Evolutionary conservation across 2,329 filamentous ascomycete species (phyloP), one percentile per base, ranked within the genome.

Genomic region (Colletotrichum phormii): DNA sequence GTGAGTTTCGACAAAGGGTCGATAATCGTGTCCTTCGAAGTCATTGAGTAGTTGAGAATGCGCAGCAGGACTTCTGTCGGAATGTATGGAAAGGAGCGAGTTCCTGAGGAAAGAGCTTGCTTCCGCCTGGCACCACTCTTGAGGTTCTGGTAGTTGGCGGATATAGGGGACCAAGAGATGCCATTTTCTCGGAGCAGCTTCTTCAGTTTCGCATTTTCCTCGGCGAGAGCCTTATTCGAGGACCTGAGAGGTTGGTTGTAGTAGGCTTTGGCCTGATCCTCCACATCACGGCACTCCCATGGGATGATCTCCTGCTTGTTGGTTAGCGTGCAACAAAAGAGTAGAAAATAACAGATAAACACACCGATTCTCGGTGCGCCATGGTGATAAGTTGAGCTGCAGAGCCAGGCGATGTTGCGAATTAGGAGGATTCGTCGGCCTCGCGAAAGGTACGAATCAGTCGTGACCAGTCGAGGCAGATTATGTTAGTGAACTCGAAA

Each of bases 51-150:
- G 54, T 84, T 84, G 59, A 90, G 81, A 63, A 90, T 86, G 42
- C 83, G 83, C 31, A 90, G 78, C 64, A 88, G 82, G 57, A 90
- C 83, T 78, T 90, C 89, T 33, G 84, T 84, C 0, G 89, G 88
- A 12, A 90, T 81, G 53, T 84, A 81, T 0, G 86, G 87, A n/a
- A 77, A 75, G 58, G 79, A 75, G 35, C 77, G 75, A 35, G 46
- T 51, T 15, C 62, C 51, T 33, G 72, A 66, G 5, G 58, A 66
- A 33, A 74, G 77, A 33, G 75, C 73, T 22, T 81, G 81, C 13
- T 80, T 81, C 42, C 78, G 72, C 15, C 79, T 79, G 46, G 74
- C 71, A 49, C 67, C 71, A 26, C 46, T 57, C 8, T n/a, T 51
- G 15, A 46, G 53, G 31, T 71, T 68, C 37, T 73, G 73, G 22